Conservation (phyloP, 805 yeast genomes). For the Candida pseudoglaebosa region DNA sequence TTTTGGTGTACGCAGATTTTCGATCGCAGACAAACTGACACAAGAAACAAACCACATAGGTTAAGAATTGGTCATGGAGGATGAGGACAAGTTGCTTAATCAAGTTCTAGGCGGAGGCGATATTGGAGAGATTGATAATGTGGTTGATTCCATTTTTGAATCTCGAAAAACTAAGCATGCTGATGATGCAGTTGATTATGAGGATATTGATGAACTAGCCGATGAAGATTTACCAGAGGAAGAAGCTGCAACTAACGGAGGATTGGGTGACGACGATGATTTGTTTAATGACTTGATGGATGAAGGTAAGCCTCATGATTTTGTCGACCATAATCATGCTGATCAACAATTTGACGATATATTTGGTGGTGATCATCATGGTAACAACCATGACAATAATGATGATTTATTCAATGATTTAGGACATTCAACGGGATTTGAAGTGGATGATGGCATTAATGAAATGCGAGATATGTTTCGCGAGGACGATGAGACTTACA, state of each 20-base stretch:
- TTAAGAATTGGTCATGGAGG: constrained; percentile 5
- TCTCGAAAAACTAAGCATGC: constrained; percentile 59
- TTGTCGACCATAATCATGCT: constrained; percentile 14
- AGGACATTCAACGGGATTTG: constrained; percentile 3
- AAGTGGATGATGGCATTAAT: constrained; percentile 21
- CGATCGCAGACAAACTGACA: not conserved
- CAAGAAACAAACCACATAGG: constrained; percentile 1
- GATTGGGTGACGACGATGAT: constrained; percentile 10
- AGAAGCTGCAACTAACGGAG: constrained; percentile 9
- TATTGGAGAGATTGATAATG: constrained; percentile 30
- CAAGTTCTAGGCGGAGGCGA: constrained; percentile 19
- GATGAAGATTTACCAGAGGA: constrained; percentile 65
- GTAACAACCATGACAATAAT: constrained; percentile 17
- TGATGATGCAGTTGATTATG: constrained; percentile 90
- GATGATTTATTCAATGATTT: constrained; percentile 17
- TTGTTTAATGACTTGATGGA: constrained; percentile 22
- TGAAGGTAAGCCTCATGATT: constrained; percentile 11
- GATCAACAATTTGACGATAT: constrained; percentile 39
- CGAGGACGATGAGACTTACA: constrained; percentile 11
- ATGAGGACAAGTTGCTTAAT: constrained; percentile 13
- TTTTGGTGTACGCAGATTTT: constrained; percentile 1
- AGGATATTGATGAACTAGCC: constrained; percentile 91
- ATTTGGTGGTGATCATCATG: constrained; percentile 26
- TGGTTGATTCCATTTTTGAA: constrained; percentile 35
- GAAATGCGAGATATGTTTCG: constrained; percentile 20